Percentiles rank a stretch among this genome's conserved stretches.
These are phyloP conservation scores for Chaetomium tenue DNA, from an alignment of 495 filamentous ascomycete species.

Conservation along the genomic window DNA sequence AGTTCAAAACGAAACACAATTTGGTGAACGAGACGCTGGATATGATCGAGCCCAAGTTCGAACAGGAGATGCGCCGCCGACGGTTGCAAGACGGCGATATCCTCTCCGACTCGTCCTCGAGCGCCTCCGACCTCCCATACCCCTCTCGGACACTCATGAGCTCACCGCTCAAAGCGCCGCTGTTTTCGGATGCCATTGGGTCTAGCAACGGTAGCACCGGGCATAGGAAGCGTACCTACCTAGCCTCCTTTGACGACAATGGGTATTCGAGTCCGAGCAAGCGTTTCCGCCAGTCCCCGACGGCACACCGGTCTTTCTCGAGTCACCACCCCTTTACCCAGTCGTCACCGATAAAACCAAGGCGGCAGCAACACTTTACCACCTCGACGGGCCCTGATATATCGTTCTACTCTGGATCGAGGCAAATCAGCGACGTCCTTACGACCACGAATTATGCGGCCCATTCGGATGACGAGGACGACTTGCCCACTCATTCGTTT, in stretches of 20 bases:
- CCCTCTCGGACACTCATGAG: slow-evolving; percentile 55
- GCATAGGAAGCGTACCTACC: slow-evolving; percentile 58
- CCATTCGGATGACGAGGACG: slow-evolving; percentile 74
- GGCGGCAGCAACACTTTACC: slow-evolving; percentile 62
- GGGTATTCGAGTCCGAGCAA: slow-evolving; percentile 54
- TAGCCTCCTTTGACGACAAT: slow-evolving; percentile 48
- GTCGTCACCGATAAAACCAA: slow-evolving; percentile 74
- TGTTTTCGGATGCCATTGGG: slow-evolving; percentile 66
- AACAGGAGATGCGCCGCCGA: slow-evolving; percentile 67
- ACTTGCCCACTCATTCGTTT: slow-evolving; percentile 75
- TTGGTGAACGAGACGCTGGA: slow-evolving; percentile 75
- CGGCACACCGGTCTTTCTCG: slow-evolving; percentile 52
- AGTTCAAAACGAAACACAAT: slow-evolving; percentile 93
- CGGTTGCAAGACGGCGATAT: slow-evolving; percentile 61
- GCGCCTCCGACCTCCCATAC: slow-evolving; percentile 59
- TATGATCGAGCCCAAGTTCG: slow-evolving; percentile 69
- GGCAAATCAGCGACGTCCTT: slow-evolving; percentile 62
- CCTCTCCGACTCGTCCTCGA: slow-evolving; percentile 79
- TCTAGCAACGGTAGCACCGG: slow-evolving; percentile 56
- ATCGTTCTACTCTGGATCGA: slow-evolving; percentile 64
- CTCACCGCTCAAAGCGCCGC: slow-evolving; percentile 62
- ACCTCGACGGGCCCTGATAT: slow-evolving; percentile 59
- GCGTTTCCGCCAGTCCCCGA: slow-evolving; percentile 68
- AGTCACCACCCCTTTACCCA: slow-evolving; percentile 66
- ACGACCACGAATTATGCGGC: slow-evolving; percentile 57